phyloP scores from a whole-genome alignment of 1,284 basidiomycete genomes.

The Xerocomus amazonicus region DNA sequence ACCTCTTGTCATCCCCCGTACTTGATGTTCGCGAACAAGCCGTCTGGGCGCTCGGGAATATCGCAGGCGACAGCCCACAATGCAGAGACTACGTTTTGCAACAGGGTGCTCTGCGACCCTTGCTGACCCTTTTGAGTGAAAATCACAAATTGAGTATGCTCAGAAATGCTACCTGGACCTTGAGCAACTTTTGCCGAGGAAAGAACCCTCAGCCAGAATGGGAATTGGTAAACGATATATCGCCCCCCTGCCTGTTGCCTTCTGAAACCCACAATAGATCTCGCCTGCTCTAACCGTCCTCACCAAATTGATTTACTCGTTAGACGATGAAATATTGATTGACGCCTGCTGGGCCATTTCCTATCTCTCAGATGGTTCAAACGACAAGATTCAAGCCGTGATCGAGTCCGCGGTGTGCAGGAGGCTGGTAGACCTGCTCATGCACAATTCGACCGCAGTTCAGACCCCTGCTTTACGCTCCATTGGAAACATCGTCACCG shows the following conservation, averaged over 20 bases:
- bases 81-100: slow-evolving; percentile 89
- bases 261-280: slow-evolving; percentile 56
- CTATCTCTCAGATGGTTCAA: slow-evolving; percentile 98
- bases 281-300: slow-evolving; percentile 94
- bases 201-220: slow-evolving; percentile 96
- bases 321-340: slow-evolving; percentile 98
- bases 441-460: slow-evolving; percentile 97
- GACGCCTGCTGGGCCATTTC: slow-evolving; percentile 99
- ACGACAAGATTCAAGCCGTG: slow-evolving; percentile 99
- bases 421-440: slow-evolving; percentile 94
- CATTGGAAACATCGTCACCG: slow-evolving; percentile 98
- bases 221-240: slow-evolving; percentile 64
- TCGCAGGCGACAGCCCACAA: slow-evolving; percentile 92
- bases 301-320: slow-evolving; percentile 97
- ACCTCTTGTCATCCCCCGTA: slow-evolving; percentile 81
- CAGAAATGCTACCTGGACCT: slow-evolving; percentile 95
- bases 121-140: slow-evolving; percentile 72
- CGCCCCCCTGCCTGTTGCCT: slow-evolving; percentile 1
- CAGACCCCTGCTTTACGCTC: slow-evolving; percentile 98
- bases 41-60: slow-evolving; percentile 96
- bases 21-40: slow-evolving; percentile 95
- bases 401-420: slow-evolving; percentile 98
- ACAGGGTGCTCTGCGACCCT: slow-evolving; percentile 70
- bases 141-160: slow-evolving; percentile 97
- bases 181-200: slow-evolving; percentile 97